Percentiles rank a stretch among this genome's conserved stretches.
Conservation (phyloP, 179 eudicot species). For the Beta corolliflora region DNA sequence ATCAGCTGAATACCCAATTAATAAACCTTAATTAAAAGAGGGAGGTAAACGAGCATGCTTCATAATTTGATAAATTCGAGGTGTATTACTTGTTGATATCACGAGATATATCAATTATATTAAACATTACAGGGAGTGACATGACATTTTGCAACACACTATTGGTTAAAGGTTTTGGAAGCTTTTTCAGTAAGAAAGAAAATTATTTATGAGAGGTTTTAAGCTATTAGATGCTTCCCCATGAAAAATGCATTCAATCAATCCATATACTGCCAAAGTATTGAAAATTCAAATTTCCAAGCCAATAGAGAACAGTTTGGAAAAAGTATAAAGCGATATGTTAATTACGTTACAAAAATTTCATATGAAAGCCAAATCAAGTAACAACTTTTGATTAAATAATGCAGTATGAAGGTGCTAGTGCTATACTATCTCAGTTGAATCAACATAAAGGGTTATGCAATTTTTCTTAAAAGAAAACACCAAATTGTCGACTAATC, state of each 20-base stretch:
- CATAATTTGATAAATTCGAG: conserved; percentile 11
- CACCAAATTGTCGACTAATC: background rate
- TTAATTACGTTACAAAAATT: background rate
- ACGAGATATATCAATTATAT: conserved; percentile 13
- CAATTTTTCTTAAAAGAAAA: background rate
- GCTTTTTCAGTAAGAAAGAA: conserved; percentile 17
- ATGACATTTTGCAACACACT: conserved; percentile 25
- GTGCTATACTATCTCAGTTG: background rate
- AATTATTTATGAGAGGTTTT: conserved; percentile 24
- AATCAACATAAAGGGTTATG: background rate
- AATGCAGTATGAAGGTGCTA: background rate
- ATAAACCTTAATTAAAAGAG: conserved; percentile 12
- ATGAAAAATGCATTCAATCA: conserved; percentile 18
- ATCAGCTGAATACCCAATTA: background rate
- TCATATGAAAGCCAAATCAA: background rate
- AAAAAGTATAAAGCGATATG: background rate
- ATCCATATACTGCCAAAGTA: conserved; percentile 24
- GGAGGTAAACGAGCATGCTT: conserved; percentile 1
- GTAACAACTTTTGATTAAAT: background rate
- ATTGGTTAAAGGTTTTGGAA: conserved; percentile 20
- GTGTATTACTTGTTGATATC: conserved; percentile 15
- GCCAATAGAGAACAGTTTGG: background rate
- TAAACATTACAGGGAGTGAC: background rate
- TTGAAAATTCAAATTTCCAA: background rate
- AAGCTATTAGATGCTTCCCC: conserved; percentile 22